Conservation (phyloP, 2,329 filamentous ascomycete genomes). For the Colletotrichum falcatum region DNA sequence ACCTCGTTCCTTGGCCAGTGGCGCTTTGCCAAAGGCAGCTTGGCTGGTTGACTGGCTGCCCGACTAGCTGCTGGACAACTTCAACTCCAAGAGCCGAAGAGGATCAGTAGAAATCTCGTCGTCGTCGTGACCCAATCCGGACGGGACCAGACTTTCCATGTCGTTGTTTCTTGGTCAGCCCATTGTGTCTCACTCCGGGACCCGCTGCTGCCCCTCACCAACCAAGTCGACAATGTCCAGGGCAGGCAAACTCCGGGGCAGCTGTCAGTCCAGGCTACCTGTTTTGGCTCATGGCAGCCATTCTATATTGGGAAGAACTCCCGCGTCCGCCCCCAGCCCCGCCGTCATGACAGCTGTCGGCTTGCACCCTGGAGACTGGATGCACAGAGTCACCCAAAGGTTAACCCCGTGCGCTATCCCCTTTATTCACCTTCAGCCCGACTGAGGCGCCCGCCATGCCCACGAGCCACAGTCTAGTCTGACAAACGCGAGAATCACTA, state of each 20-base stretch:
- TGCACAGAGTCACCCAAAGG: not conserved
- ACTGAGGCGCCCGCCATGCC: constrained; percentile 28
- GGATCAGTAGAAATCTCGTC: not conserved
- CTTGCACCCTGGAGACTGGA: not conserved
- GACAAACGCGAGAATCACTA: not conserved
- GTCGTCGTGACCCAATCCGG: constrained; percentile 23
- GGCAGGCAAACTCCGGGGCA: constrained; percentile 28
- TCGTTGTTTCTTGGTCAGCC: constrained; percentile 23
- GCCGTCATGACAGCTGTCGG: constrained; percentile 36
- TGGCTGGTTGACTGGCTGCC: constrained; percentile 20
- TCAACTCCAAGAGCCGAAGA: not conserved
- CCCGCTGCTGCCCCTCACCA: not conserved
- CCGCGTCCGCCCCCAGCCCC: constrained; percentile 21
- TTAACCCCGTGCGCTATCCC: constrained; percentile 7
- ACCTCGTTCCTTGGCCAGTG: constrained; percentile 28
- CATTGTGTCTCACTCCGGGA: constrained; percentile 22
- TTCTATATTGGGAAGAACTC: constrained; percentile 23
- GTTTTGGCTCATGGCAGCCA: constrained; percentile 10
- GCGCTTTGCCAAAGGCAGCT: not conserved
- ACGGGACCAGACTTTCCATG: constrained; percentile 18
- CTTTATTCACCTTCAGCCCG: constrained; percentile 11
- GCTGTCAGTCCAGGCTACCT: not conserved
- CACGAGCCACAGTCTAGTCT: constrained; percentile 29
- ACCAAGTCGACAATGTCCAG: not conserved
- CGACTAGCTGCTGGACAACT: constrained; percentile 1